Base-by-base conservation (phyloP, 2,329 filamentous ascomycete genomes). In the Trichoderma sp. region DNA sequence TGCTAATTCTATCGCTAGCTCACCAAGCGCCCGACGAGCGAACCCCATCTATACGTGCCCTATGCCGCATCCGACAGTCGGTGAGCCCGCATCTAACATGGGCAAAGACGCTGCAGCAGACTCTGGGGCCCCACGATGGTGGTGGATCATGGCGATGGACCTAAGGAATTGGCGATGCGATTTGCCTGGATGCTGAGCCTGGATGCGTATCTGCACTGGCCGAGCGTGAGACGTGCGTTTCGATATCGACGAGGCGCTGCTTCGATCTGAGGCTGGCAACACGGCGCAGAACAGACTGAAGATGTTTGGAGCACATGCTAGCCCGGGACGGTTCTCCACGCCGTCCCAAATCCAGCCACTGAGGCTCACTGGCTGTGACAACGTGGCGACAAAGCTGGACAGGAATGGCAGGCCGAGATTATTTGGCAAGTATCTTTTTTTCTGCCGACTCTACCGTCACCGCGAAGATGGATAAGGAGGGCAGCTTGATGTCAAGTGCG, bases 31-130 rank as follows among this genome's bases (percentile, higher is more conserved):
- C 63, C 46, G 26, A 34, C 16, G n/a, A 46, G 21, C 18, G 39
- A 46, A 52, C 63, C 32, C 61, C 63, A 52, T 34, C 63, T 24
- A 46, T n/a, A 21, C 14, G 43, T 39, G 37, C 37, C 43, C 46
- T 49, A 59, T 24, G 34, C 63, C 63, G 39, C 54, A 66, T 58
- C 37, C 28, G 63, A 76, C 49, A 89, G 32, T 90, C 84, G 72
- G 82, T 76, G 64, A 86, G 68, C 14, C 71, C 68, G 61, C 39
- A 37, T 55, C 51, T 24, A 39, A 21, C 63, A 68, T 59, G 70
- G 55, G 55, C 67, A 65, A 56, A 60, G 63, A 63, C 58, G 39
- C 39, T 43, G 39, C 39, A 55, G 61, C 68, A 66, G 67, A 73
- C 68, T 73, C 73, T 69, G 75, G 75, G 75, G 75, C 75, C 75